These are phyloP conservation scores for Leccinum proximum DNA, from an alignment of 1,284 basidiomycete species.

Conservation along the genomic window DNA sequence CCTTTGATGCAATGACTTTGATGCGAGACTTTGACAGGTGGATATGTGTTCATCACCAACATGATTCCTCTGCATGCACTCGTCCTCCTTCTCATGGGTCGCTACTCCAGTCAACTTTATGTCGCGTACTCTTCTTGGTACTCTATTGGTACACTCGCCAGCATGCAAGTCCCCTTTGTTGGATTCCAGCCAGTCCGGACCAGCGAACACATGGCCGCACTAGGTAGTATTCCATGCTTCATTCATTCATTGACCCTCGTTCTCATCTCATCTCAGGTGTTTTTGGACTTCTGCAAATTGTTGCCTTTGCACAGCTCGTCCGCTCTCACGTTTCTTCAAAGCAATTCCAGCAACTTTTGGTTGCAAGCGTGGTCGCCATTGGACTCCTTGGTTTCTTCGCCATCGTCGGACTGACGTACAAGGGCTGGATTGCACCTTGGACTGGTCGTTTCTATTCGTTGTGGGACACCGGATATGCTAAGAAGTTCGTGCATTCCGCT, in stretches of 20 bases:
- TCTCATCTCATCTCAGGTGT: constrained; percentile 53
- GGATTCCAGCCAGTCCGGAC: constrained; percentile 99
- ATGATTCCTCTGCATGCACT: constrained; percentile 98
- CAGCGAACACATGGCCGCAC: constrained; percentile 98
- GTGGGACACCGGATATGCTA: constrained; percentile 99
- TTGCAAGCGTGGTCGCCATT: constrained; percentile 63
- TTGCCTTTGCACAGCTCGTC: constrained; percentile 92
- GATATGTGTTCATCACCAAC: constrained; percentile 99
- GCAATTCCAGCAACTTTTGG: constrained; percentile 88
- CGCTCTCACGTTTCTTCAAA: constrained; percentile 89
- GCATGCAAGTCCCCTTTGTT: constrained; percentile 99
- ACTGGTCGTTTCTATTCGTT: constrained; percentile 99
- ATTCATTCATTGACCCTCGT: neutral
- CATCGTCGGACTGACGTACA: constrained; percentile 84
- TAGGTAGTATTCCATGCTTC: constrained; percentile 51
- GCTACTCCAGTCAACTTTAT: constrained; percentile 91
- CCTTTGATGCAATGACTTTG: constrained; percentile 1
- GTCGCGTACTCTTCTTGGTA: constrained; percentile 98
- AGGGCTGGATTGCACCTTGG: constrained; percentile 98
- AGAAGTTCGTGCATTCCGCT: constrained; percentile 59
- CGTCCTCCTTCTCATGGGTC: constrained; percentile 95
- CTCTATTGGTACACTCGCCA: constrained; percentile 93
- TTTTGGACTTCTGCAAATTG: constrained; percentile 95
- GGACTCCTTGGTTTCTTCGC: constrained; percentile 74
- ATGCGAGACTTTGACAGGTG: constrained; percentile 47